phyloP scores from a whole-genome alignment of 2,329 filamentous ascomycete species.

The Xenoacremonium recifei region DNA sequence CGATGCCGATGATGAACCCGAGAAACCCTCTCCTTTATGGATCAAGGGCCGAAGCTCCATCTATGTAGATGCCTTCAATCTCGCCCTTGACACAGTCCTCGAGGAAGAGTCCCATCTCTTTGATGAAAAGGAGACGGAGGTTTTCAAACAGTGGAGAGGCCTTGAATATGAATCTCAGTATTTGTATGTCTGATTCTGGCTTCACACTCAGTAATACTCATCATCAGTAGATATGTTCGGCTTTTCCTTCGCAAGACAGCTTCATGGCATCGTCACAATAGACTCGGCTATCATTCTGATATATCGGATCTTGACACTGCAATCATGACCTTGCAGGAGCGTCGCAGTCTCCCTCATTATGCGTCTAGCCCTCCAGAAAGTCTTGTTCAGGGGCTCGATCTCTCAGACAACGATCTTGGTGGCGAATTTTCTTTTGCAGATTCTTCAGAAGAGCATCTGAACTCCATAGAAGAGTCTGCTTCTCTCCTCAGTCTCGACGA shows the following conservation, averaged over 20 bases:
- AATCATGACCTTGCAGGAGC: constrained; percentile 61
- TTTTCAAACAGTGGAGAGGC: constrained; percentile 74
- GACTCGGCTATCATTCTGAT: constrained; percentile 78
- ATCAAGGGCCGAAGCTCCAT: constrained; percentile 79
- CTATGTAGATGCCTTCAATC: constrained; percentile 95
- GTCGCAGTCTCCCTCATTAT: constrained; percentile 51
- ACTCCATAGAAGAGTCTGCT: constrained; percentile 78
- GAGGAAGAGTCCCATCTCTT: constrained; percentile 89
- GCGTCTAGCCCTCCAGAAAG: constrained; percentile 12
- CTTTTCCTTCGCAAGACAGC: constrained; percentile 90
- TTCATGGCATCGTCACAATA: constrained; percentile 81
- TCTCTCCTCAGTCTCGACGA: constrained; percentile 83
- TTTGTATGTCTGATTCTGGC: constrained; percentile 55
- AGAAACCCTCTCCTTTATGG: constrained; percentile 53
- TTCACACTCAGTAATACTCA: constrained; percentile 7
- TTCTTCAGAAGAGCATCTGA: constrained; percentile 69
- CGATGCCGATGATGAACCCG: constrained; percentile 36
- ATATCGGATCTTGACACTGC: constrained; percentile 71
- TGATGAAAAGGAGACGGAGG: constrained; percentile 69
- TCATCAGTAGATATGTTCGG: constrained; percentile 70
- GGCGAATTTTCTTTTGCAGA: constrained; percentile 76
- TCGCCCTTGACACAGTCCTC: constrained; percentile 85
- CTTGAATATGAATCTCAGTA: constrained; percentile 87
- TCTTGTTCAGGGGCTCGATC: constrained; percentile 29
- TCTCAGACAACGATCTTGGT: constrained; percentile 47